These are phyloP conservation scores for Pyricularia sp. DNA, from an alignment of 2,329 filamentous ascomycete species.

Conservation along the genomic window DNA sequence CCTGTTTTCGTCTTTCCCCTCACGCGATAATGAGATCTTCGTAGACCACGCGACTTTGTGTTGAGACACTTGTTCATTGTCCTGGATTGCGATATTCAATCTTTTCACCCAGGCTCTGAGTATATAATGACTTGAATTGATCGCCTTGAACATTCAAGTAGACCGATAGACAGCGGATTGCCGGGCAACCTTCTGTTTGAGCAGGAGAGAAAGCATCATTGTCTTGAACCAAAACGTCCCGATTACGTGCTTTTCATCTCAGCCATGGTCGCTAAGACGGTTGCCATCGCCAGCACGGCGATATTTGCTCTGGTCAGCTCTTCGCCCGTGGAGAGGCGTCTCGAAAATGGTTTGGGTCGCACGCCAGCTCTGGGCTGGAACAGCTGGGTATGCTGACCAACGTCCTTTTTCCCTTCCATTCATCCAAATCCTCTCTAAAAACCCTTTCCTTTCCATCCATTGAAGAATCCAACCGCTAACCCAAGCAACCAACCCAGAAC, in stretches of 20 bases:
- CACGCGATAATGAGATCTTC: not conserved
- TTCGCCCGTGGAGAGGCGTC: not conserved
- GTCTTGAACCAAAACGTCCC: not conserved
- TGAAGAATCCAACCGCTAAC: not conserved
- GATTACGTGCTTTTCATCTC: not conserved
- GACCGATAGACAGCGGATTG: not conserved
- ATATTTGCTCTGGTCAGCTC: not conserved
- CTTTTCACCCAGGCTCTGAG: not conserved
- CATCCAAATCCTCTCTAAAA: too few relatives aligned
- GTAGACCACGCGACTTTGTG: not conserved
- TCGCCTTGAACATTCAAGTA: not conserved
- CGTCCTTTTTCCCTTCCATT: not conserved
- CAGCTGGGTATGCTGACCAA: not conserved
- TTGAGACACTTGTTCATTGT: not conserved
- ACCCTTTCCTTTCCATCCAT: too few relatives aligned
- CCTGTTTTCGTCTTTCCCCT: not conserved
- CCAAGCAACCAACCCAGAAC: not conserved
- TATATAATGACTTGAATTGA: not conserved
- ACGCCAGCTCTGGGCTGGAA: constrained; percentile 1
- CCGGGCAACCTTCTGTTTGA: not conserved
- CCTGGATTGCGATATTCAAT: too few relatives aligned
- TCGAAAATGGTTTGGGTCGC: constrained; percentile 1
- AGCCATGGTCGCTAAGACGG: not conserved
- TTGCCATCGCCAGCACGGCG: not conserved
- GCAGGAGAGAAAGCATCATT: not conserved